These are phyloP conservation scores for Apiospora saccharicola DNA, from an alignment of 2,329 filamentous ascomycete genomes.

Conservation along the genomic window DNA sequence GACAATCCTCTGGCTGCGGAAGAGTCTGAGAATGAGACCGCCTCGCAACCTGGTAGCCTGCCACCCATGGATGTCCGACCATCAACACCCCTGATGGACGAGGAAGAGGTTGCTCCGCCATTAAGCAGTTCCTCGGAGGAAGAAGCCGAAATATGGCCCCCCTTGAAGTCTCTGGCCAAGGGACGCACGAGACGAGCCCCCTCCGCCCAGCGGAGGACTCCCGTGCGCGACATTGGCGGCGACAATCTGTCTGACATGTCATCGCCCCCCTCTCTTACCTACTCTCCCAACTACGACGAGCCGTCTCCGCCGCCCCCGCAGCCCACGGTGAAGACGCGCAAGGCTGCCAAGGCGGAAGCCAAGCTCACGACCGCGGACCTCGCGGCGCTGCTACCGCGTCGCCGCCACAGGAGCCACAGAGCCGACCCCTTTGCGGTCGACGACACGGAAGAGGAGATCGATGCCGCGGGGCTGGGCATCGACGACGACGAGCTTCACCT, in stretches of 20 bases:
- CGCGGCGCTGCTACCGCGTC: slow-evolving; percentile 60
- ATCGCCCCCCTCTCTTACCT: slow-evolving; percentile 71
- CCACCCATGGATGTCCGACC: slow-evolving; percentile 32
- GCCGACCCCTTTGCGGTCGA: slow-evolving; percentile 50
- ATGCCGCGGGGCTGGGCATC: slow-evolving; percentile 55
- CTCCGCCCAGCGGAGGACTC: slow-evolving; percentile 44
- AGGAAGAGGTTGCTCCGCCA: slow-evolving; percentile 61
- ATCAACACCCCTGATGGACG: slow-evolving; percentile 54
- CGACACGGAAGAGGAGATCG: slow-evolving; percentile 56
- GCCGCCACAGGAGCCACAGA: slow-evolving; percentile 50
- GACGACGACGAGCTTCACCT: slow-evolving; percentile 65
- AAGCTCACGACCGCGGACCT: slow-evolving; percentile 63
- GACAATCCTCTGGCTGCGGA: slow-evolving; percentile 34
- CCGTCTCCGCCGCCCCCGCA: slow-evolving; percentile 40
- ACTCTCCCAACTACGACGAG: slow-evolving; percentile 65
- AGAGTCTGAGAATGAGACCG: slow-evolving; percentile 31
- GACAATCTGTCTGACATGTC: slow-evolving; percentile 62
- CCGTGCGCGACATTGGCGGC: slow-evolving; percentile 39
- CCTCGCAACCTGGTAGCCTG: slow-evolving; percentile 36
- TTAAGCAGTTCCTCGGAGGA: slow-evolving; percentile 59
- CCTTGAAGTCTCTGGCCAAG: slow-evolving; percentile 59
- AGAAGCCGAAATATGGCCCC: slow-evolving; percentile 57
- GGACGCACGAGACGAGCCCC: slow-evolving; percentile 44
- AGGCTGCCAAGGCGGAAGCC: slow-evolving; percentile 45
- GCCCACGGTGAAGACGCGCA: slow-evolving; percentile 42